phyloP scores from a whole-genome alignment of 495 filamentous ascomycete genomes.

The Penicillium roqueforti region DNA sequence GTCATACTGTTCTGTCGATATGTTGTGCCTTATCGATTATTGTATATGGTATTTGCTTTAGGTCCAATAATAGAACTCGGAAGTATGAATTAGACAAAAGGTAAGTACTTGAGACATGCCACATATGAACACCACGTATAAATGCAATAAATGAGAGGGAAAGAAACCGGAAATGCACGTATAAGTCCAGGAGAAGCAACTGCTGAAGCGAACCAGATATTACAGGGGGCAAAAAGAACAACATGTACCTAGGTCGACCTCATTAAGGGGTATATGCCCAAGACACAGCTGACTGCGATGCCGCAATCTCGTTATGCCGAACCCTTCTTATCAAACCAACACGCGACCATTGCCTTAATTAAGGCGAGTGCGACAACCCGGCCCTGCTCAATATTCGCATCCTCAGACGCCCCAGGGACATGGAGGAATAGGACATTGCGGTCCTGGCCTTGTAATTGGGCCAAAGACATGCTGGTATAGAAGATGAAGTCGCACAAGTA shows the following conservation, averaged over 20 bases:
- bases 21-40: not conserved
- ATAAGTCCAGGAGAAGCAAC: not conserved
- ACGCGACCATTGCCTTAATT: conserved; percentile 61
- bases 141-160: not conserved
- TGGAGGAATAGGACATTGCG: conserved; percentile 72
- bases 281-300: not conserved
- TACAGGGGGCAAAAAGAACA: too few relatives aligned
- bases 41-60: not conserved
- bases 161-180: not conserved
- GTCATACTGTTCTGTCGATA: not conserved
- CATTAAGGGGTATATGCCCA: not conserved
- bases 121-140: conserved; percentile 6
- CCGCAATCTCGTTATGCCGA: conserved; percentile 3
- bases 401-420: conserved; percentile 59
- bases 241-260: not conserved
- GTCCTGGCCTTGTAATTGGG: conserved; percentile 45
- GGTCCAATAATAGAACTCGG: not conserved
- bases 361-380: conserved; percentile 61
- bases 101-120: not conserved
- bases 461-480: conserved; percentile 63
- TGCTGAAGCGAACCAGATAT: not conserved
- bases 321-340: conserved; percentile 34
- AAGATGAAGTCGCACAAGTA: conserved; percentile 88
- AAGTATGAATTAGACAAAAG: not conserved
- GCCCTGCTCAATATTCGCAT: conserved; percentile 55